Conservation (phyloP, 1,284 basidiomycete species). For the Peniophora sp. region DNA sequence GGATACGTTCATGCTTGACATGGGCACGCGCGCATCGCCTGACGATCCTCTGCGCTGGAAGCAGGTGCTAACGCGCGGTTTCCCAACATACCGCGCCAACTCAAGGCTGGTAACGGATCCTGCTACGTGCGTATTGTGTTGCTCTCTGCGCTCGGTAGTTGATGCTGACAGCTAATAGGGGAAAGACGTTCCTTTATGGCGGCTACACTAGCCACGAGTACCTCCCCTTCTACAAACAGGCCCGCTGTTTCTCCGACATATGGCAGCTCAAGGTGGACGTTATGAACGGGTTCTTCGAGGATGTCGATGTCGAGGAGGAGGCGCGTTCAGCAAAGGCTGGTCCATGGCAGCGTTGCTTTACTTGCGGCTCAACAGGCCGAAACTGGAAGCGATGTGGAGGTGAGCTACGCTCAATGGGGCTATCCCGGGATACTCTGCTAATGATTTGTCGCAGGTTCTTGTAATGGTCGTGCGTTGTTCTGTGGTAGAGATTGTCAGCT, state of each 20-base stretch:
- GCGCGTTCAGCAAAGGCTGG: constrained; percentile 25
- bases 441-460: background rate
- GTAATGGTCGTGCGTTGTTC: background rate
- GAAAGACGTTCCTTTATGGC: constrained; percentile 28
- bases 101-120: constrained; percentile 21
- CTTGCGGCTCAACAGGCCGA: constrained; percentile 18
- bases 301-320: constrained; percentile 29
- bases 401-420: background rate
- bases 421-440: background rate
- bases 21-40: constrained; percentile 5
- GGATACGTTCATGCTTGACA: constrained; percentile 20
- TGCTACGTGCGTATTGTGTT: constrained; percentile 9
- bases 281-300: constrained; percentile 26
- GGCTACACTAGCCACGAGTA: constrained; percentile 29
- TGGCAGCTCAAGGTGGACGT: constrained; percentile 31
- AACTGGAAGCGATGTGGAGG: background rate
- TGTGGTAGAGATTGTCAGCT: background rate
- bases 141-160: no score
- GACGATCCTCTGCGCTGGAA: constrained; percentile 8
- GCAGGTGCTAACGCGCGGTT: constrained; percentile 20
- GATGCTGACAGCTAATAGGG: constrained; percentile 3
- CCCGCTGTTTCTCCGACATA: constrained; percentile 27
- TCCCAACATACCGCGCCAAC: constrained; percentile 26
- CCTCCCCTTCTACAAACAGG: constrained; percentile 22
- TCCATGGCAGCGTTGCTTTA: constrained; percentile 34